Evolutionary conservation across 768 basidiomycete species (phyloP).

Genomic region (Bullera alba): DNA sequence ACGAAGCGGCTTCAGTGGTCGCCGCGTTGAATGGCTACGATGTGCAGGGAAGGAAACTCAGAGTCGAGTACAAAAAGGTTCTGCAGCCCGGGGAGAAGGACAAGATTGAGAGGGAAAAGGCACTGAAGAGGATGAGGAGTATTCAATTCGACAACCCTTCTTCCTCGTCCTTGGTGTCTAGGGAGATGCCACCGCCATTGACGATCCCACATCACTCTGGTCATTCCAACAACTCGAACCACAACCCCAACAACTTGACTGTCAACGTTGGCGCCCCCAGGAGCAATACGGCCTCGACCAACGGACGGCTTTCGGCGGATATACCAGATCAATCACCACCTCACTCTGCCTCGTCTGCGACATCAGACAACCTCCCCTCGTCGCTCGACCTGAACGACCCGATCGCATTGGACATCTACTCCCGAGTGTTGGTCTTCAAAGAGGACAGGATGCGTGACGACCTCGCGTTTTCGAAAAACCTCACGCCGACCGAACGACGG

Average conservation of each 20-base stretch:
- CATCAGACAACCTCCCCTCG: constrained; percentile 47
- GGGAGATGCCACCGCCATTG: constrained; percentile 14
- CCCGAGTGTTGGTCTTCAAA: constrained; percentile 91
- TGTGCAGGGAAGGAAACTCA: constrained; percentile 73
- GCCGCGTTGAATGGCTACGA: constrained; percentile 78
- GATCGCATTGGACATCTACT: constrained; percentile 92
- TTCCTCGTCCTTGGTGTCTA: constrained; percentile 2
- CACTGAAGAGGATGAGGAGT: constrained; percentile 91
- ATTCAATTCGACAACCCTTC: constrained; percentile 64
- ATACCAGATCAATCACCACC: constrained; percentile 21
- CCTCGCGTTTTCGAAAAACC: constrained; percentile 85
- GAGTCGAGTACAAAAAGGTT: constrained; percentile 99
- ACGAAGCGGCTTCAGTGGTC: constrained; percentile 90
- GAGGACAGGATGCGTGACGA: constrained; percentile 96
- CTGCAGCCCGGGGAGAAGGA: constrained; percentile 99
- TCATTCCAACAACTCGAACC: constrained; percentile 8
- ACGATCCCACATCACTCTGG: constrained; percentile 4
- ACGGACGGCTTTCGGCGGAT: constrained; percentile 1
- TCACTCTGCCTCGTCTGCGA: constrained; percentile 30
- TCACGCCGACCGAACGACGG: constrained; percentile 75
- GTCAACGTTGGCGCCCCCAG: constrained; percentile 3
- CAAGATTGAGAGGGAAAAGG: constrained; percentile 96
- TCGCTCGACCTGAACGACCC: constrained; percentile 90
- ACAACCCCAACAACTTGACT: neutral
- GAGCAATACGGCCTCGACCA: neutral